Conservation (phyloP, 2,329 filamentous ascomycete genomes). For the Penicillium oxalicum region DNA sequence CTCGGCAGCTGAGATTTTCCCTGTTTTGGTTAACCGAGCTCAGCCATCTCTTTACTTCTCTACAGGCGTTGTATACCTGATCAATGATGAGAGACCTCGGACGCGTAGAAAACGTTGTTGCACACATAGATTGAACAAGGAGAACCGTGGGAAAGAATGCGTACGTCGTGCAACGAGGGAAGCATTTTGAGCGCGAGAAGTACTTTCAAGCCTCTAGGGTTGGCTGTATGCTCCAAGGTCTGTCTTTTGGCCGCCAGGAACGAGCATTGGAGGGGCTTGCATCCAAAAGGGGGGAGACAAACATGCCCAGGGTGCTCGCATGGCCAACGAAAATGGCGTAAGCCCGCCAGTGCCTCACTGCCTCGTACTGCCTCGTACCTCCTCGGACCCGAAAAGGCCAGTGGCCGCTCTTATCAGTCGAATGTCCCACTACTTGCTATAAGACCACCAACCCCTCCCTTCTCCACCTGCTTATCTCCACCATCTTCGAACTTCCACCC, state of each 20-base stretch:
- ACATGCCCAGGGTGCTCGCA: constrained; percentile 6
- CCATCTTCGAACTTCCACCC: not conserved
- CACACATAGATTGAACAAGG: too few relatives aligned
- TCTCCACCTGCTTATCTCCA: constrained; percentile 9
- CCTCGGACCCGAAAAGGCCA: not conserved
- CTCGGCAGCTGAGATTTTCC: too few relatives aligned
- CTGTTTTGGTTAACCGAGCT: too few relatives aligned
- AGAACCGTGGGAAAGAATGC: too few relatives aligned
- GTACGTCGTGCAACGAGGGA: too few relatives aligned
- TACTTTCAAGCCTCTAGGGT: too few relatives aligned
- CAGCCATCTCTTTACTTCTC: too few relatives aligned
- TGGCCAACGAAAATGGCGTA: constrained; percentile 11
- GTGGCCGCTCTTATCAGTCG: constrained; percentile 9
- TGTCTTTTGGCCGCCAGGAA: not conserved
- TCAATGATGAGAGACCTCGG: too few relatives aligned
- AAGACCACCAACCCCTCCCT: constrained; percentile 8
- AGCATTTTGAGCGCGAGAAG: too few relatives aligned
- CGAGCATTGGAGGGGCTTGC: too few relatives aligned
- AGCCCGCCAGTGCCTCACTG: not conserved
- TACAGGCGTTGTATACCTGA: too few relatives aligned
- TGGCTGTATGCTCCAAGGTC: not conserved
- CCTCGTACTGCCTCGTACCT: not conserved
- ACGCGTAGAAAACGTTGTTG: too few relatives aligned
- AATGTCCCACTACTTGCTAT: constrained; percentile 4
- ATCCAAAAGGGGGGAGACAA: not conserved